Evolutionary conservation across 2,329 filamentous ascomycete species (phyloP).

Genomic region (Calcarisporium arbuscula): DNA sequence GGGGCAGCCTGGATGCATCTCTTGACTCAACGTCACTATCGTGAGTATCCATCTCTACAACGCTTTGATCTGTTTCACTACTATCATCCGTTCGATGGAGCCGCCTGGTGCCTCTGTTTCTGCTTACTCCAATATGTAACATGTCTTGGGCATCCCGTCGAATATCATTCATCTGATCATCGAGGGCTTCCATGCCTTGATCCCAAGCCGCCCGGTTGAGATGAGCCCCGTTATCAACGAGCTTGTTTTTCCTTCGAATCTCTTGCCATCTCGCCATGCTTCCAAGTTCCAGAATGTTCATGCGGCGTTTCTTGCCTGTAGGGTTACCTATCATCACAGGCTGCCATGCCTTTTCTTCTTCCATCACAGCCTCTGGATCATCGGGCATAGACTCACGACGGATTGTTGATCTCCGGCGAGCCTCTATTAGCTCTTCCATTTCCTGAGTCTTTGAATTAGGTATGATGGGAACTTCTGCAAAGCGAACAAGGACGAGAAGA

Average conservation of each 20-base stretch:
- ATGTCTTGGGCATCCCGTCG: constrained; percentile 25
- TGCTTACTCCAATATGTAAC: constrained; percentile 16
- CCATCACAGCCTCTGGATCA: constrained; percentile 32
- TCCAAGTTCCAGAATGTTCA: constrained; percentile 67
- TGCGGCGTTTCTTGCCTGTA: constrained; percentile 58
- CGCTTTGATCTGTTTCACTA: constrained; percentile 20
- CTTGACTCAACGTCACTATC: constrained; percentile 11
- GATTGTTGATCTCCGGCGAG: constrained; percentile 41
- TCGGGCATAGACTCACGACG: constrained; percentile 36
- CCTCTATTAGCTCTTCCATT: constrained; percentile 46
- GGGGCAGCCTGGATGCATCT: constrained; percentile 10
- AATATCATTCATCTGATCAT: constrained; percentile 29
- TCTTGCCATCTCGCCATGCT: constrained; percentile 65
- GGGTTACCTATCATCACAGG: constrained; percentile 68
- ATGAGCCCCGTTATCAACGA: constrained; percentile 41
- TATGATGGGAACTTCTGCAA: constrained; percentile 61
- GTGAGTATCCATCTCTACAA: constrained; percentile 23
- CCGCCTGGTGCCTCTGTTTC: constrained; percentile 15
- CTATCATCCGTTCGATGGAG: constrained; percentile 21
- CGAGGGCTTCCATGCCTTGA: constrained; percentile 29
- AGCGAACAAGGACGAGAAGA: constrained; percentile 55
- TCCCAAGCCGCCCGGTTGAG: constrained; percentile 28
- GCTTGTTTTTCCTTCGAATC: constrained; percentile 55
- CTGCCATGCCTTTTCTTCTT: constrained; percentile 57
- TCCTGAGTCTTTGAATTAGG: constrained; percentile 51